Evolutionary conservation across 495 filamentous ascomycete genomes (phyloP), one percentile per base, ranked within the genome.

Genomic region (Hyphodiscus hymeniophilus): DNA sequence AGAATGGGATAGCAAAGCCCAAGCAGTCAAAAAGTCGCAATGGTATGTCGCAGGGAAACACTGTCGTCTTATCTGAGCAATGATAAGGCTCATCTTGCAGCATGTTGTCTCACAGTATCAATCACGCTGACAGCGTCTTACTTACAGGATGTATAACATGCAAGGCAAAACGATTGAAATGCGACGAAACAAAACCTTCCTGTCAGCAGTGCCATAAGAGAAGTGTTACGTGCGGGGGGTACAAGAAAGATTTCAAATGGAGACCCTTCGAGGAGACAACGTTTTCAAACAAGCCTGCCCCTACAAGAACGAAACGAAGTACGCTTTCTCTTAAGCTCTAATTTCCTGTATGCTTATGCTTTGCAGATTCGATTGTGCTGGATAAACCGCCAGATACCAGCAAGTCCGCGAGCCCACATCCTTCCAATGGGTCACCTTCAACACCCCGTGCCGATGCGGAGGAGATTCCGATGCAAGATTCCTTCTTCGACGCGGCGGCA

Each of bases 211-310:
- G 85, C 59, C 69, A 77, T 32, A 77, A 79, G 45, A 75, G 86
- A 21, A 80, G 75, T 45, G 84, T 89, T 13, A 60, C 65, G 13
- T 90, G 85, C 59, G 85, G 84, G 26, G 85, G 85, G 15, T 90
- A 89, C 61, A 85, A 81, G 59, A 90, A 85, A 62, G 82, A 86
- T 57, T 87, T 87, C 67, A 89, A 89, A 73, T 89, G 85, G 85
- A 73, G 83, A 28, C 74, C 83, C 1, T 87, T 88, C 54, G 85
- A 85, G 56, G 85, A 88, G 56, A 69, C 73, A 40, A 78, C 65
- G 42, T 65, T 84, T 48, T 63, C 63, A n/a, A 67, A 69, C 42
- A 81, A 77, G 52, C 56, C 64, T 36, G 48, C 47, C 1, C 55
- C 63, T 8, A 46, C 57, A 18, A 77, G 69, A 57, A 34, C 56